These are phyloP conservation scores for Camellia sinensis DNA, from an alignment of 148 eudicot species.

Conservation along the genomic window DNA sequence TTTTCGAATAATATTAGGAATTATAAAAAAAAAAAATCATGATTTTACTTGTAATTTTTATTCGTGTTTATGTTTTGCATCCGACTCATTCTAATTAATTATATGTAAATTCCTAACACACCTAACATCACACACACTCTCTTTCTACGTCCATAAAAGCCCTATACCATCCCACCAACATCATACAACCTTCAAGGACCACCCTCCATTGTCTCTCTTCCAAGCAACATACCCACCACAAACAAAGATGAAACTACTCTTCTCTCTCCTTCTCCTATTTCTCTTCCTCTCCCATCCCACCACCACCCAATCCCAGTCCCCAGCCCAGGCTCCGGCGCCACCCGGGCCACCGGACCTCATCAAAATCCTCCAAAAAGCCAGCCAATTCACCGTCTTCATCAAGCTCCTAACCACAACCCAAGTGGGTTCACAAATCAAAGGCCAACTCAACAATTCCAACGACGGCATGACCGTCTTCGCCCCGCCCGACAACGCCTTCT, in stretches of 20 bases:
- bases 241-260: constrained; percentile 20
- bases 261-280: constrained; percentile 3
- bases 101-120: too few relatives aligned
- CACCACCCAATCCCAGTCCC: constrained; percentile 38
- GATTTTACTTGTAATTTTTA: too few relatives aligned
- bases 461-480: constrained; percentile 79
- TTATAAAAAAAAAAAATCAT: too few relatives aligned
- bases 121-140: neutral
- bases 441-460: constrained; percentile 78
- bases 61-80: too few relatives aligned
- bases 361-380: constrained; percentile 68
- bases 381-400: constrained; percentile 67
- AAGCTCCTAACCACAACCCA: constrained; percentile 59
- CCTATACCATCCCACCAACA: neutral
- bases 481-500: constrained; percentile 77
- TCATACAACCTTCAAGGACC: neutral
- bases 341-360: constrained; percentile 76
- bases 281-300: constrained; percentile 31
- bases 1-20: too few relatives aligned
- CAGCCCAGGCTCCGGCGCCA: constrained; percentile 62
- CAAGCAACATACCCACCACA: neutral
- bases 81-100: too few relatives aligned
- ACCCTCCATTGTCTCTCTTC: neutral
- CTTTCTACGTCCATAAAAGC: constrained; percentile 17
- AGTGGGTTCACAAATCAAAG: constrained; percentile 56